Base-by-base conservation (phyloP, 2,329 filamentous ascomycete genomes). In the Penicillium sp. region DNA sequence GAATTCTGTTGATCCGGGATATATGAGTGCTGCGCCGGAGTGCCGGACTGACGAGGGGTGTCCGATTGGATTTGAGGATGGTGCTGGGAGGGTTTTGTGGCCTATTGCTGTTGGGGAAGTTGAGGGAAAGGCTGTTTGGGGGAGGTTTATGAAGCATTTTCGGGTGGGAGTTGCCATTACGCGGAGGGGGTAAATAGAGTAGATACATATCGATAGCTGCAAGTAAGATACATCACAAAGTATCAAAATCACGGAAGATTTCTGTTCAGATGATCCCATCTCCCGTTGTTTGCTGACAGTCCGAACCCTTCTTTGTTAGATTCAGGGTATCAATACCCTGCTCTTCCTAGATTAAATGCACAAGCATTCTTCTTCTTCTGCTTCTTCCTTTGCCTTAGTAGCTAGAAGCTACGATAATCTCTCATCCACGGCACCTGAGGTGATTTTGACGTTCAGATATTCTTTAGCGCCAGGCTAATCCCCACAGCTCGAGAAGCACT, bases 1-100 rank as follows among this genome's bases (percentile, higher is more conserved):
- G 65, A 77, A 77, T 56, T 72, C 70, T 0, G 72, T 76, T 8
- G 75, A 76, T 51, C 73, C 73, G 2, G 75, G 73, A 0, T 77
- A 73, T 54, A 72, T 77, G 72, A 75, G 71, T 50, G 69, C 73
- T 5, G 71, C 72, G 10, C 71, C 71, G 0, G 72, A 75, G 54
- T 69, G 62, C 42, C 67, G 68, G 45, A 47, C 58, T n/a, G 64
- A 56, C 1, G 67, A 67, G 0, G 66, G 67, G 37, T 67, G 71
- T 53, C 75, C 74, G 7, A 69, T 76, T 54, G 65, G 68, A 6
- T 77, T 75, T 69, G 75, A 73, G 52, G 75, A 76, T 54, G 75
- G 74, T 1, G 73, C 72, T 1, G 73, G 67, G 0, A 65, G 73
- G 43, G 72, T 75, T 1, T 54, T 77, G 29, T 77, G 73, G 73